Base-by-base conservation (phyloP, 2,329 filamentous ascomycete species). In the Alternaria arborescens region DNA sequence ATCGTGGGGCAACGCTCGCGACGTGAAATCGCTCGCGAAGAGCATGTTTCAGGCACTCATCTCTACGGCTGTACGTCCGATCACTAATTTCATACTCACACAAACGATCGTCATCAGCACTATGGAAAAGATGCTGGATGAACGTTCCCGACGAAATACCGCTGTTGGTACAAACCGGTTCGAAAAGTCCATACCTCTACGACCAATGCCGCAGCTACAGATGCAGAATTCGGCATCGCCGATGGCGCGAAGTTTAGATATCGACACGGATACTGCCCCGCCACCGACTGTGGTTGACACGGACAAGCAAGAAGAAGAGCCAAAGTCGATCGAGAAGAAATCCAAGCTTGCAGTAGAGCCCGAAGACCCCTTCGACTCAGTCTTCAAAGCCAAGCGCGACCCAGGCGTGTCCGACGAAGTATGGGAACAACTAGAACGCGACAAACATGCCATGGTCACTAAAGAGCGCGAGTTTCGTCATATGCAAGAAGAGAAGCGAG, bases 1-100 rank as follows among this genome's bases (percentile, higher is more conserved):
- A 0, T 81, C 82, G 7, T 91, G 89, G 87, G 89, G 84, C 0
- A 91, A 86, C 62, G 88, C 84, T 0, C 82, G 89, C 4, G 89
- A 91, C 47, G 82, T 91, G 1, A 77, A 85, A 12, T 84, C 83
- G 0, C 43, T 91, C 0, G 81, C 79, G 0, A 86, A 84, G 58
- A 67, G 52, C 1, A 83, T 89, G 1, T 87, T 87, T 38, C 20
- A 43, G 18, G 30, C 48, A 14, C 52, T 75, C 1, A 67, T 81
- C 3, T 74, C 72, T 10, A 60, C 62, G 1, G 69, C 66, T 1
- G 46, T 55, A 11, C 61, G 47, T 5, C 63, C 74, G 0, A 60
- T 67, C 12, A 69, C 60, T 1, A 53, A 41, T 1, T 48, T 77
- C 1, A 18, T 64, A 0, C 54, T 80, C 4, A 70, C 69, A 0